These are phyloP conservation scores for Nakazawaea molendinolei DNA, from an alignment of 805 yeast species.

Conservation along the genomic window DNA sequence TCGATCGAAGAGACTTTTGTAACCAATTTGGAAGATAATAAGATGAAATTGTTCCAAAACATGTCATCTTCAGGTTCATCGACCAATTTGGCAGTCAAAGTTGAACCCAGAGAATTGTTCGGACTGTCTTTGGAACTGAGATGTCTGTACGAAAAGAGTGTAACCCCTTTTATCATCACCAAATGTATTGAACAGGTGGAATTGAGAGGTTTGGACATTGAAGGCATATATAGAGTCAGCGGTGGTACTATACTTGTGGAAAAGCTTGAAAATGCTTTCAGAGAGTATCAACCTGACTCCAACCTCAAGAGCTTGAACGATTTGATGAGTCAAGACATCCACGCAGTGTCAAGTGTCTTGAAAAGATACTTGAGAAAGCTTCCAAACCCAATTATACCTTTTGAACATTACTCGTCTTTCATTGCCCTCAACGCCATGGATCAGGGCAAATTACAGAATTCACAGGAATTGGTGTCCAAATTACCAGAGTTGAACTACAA, in stretches of 20 bases:
- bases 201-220: constrained; percentile 62
- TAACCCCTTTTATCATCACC: constrained; percentile 65
- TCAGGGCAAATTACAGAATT: constrained; percentile 28
- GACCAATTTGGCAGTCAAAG: constrained; percentile 11
- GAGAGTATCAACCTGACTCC: constrained; percentile 18
- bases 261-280: constrained; percentile 27
- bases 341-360: constrained; percentile 80
- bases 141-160: constrained; percentile 50
- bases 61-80: constrained; percentile 8
- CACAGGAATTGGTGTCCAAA: constrained; percentile 37
- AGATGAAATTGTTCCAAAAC: constrained; percentile 14
- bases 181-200: constrained; percentile 77
- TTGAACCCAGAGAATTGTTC: constrained; percentile 22
- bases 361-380: constrained; percentile 81
- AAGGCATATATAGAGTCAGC: constrained; percentile 87
- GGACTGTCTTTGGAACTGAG: constrained; percentile 57
- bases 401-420: constrained; percentile 56
- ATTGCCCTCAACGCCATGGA: constrained; percentile 43
- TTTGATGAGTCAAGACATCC: constrained; percentile 55
- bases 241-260: constrained; percentile 72
- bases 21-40: constrained; percentile 4
- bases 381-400: constrained; percentile 81
- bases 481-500: constrained; percentile 66
- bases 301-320: constrained; percentile 27
- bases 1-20: constrained; percentile 2